Conservation (phyloP, 192 early-diverging fungal species). For the Coemansia sp. region DNA sequence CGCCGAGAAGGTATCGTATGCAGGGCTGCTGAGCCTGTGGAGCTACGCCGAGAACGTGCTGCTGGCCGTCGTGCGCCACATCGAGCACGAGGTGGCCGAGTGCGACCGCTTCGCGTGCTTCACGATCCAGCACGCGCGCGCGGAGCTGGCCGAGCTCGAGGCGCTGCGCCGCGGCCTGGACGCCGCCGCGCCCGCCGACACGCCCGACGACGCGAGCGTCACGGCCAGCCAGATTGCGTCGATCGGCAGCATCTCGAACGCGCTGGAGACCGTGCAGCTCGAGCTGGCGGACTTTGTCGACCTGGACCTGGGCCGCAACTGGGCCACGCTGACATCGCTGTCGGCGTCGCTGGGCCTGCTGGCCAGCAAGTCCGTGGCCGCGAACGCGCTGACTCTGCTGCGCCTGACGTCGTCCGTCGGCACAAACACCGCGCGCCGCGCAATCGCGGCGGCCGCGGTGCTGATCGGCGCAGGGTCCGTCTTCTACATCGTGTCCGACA, state of each 20-base stretch:
- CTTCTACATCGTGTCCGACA: slow-evolving; percentile 66
- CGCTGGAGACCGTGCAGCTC: slow-evolving; percentile 46
- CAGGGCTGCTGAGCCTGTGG: slow-evolving; percentile 81
- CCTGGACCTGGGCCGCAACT: slow-evolving; percentile 60
- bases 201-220: slow-evolving; percentile 42
- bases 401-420: slow-evolving; percentile 44
- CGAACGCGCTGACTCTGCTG: slow-evolving; percentile 34
- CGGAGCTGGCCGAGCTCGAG: slow-evolving; percentile 31
- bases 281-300: slow-evolving; percentile 62
- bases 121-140: slow-evolving; percentile 42
- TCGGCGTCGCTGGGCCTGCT: slow-evolving; percentile 57
- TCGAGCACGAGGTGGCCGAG: slow-evolving; percentile 62
- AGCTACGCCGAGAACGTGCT: slow-evolving; percentile 81
- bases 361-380: slow-evolving; percentile 35
- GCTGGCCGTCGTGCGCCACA: slow-evolving; percentile 61
- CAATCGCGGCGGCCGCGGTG: slow-evolving; percentile 38
- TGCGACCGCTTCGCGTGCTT: slow-evolving; percentile 59
- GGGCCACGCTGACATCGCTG: slow-evolving; percentile 57
- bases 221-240: slow-evolving; percentile 57
- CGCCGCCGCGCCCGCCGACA: slow-evolving; percentile 9
- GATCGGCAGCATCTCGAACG: slow-evolving; percentile 52
- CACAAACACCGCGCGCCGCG: slow-evolving; percentile 36
- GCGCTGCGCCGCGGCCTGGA: slow-evolving; percentile 34
- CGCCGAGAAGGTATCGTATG: slow-evolving; percentile 71
- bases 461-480: slow-evolving; percentile 55